Evolutionary conservation across 352 stramenopile genomes (phyloP).

Genomic region (Thraustotheca clavata): DNA sequence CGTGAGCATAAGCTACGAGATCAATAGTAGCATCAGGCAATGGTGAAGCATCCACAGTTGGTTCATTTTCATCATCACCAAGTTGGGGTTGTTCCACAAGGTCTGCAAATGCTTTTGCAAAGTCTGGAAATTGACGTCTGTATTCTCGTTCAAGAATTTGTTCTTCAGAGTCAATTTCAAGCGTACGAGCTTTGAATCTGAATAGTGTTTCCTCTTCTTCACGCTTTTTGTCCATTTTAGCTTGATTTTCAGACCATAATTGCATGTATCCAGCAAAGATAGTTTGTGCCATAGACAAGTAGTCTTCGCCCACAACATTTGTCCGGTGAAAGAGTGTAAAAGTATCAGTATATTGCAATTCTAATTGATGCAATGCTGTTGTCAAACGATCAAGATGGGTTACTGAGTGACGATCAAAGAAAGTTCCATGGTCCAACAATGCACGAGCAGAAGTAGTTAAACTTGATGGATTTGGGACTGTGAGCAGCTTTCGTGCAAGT

Average conservation of each 20-base stretch:
- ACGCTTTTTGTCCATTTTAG: conserved; percentile 60
- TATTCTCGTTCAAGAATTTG: conserved; percentile 83
- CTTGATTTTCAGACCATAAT: conserved; percentile 80
- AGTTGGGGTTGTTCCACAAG: neutral
- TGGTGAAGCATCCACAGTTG: neutral
- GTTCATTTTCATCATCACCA: neutral
- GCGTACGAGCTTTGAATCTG: conserved; percentile 76
- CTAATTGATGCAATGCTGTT: conserved; percentile 14
- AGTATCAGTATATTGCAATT: conserved; percentile 22
- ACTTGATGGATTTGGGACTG: neutral
- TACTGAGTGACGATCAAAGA: conserved; percentile 28
- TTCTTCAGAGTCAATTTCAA: conserved; percentile 78
- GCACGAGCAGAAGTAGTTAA: neutral
- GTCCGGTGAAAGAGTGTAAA: conserved; percentile 21
- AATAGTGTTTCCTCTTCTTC: conserved; percentile 68
- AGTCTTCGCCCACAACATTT: conserved; percentile 25
- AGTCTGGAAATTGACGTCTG: conserved; percentile 90
- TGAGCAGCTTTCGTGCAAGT: conserved; percentile 5
- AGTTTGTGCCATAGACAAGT: conserved; percentile 47
- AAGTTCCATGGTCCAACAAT: conserved; percentile 2
- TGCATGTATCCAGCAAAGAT: conserved; percentile 79
- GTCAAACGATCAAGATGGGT: conserved; percentile 38
- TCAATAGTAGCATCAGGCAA: conserved; percentile 9
- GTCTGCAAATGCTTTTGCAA: conserved; percentile 53
- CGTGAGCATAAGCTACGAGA: conserved; percentile 7